Evolutionary conservation across 495 filamentous ascomycete genomes (phyloP).

Genomic region (Xylaria telfairii): DNA sequence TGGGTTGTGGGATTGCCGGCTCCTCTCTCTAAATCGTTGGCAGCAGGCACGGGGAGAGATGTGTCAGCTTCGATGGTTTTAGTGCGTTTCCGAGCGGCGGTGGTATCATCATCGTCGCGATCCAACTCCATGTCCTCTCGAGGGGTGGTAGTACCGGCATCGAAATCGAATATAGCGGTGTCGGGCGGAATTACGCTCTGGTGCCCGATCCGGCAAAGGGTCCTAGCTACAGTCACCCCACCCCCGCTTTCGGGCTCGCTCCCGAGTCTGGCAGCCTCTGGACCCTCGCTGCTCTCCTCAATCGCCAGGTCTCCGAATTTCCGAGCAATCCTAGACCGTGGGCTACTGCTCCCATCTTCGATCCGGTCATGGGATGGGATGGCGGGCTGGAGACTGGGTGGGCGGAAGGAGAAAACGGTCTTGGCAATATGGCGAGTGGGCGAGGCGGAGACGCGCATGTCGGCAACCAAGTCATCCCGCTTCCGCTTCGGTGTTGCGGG

Average conservation of each 20-base stretch:
- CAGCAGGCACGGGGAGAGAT: slow-evolving; percentile 27
- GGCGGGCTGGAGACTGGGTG: slow-evolving; percentile 33
- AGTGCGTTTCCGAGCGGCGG: slow-evolving; percentile 45
- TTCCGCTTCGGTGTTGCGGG: slow-evolving; percentile 56
- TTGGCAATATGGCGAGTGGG: slow-evolving; percentile 29
- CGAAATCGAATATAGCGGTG: slow-evolving; percentile 34
- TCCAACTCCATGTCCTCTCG: slow-evolving; percentile 35
- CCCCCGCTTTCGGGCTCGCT: slow-evolving; percentile 40
- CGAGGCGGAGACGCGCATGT: slow-evolving; percentile 28
- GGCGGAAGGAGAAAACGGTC: slow-evolving; percentile 46
- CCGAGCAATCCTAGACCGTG: slow-evolving; percentile 67
- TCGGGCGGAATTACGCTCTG: slow-evolving; percentile 26
- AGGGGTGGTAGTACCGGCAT: slow-evolving; percentile 27
- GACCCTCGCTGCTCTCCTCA: slow-evolving; percentile 47
- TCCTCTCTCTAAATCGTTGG: slow-evolving; percentile 17
- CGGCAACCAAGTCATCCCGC: slow-evolving; percentile 41
- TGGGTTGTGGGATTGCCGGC: not conserved
- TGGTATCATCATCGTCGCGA: slow-evolving; percentile 29
- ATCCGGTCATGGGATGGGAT: slow-evolving; percentile 30
- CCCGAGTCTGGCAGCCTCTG: slow-evolving; percentile 8
- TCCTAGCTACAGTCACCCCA: slow-evolving; percentile 39
- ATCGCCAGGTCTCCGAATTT: slow-evolving; percentile 65
- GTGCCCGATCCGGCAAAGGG: not conserved
- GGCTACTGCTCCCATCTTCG: slow-evolving; percentile 58
- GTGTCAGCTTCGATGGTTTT: slow-evolving; percentile 40